Conservation (phyloP, 2,329 filamentous ascomycete genomes). For the Fusarium paranaense region DNA sequence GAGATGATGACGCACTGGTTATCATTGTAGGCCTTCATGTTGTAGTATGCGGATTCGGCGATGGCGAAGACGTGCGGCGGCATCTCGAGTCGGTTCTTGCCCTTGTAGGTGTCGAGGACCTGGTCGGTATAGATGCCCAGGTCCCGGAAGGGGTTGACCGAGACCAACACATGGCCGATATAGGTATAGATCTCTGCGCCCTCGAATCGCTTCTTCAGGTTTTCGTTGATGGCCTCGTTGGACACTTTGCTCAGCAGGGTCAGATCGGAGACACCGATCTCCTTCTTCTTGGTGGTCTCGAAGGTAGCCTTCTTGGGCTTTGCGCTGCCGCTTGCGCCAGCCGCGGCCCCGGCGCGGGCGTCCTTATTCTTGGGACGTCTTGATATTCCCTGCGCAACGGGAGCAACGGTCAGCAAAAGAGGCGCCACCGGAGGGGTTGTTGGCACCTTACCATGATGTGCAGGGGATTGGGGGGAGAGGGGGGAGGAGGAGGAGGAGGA, state of each 20-base stretch:
- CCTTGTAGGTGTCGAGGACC: slow-evolving; percentile 92
- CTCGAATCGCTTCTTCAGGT: slow-evolving; percentile 97
- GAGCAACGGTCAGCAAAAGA: slow-evolving; percentile 26
- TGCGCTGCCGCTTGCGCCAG: slow-evolving; percentile 53
- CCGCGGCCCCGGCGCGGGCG: slow-evolving; percentile 53
- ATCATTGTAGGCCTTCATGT: slow-evolving; percentile 99
- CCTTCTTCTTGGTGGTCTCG: slow-evolving; percentile 98
- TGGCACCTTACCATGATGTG: slow-evolving; percentile 49
- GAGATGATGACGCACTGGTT: slow-evolving; percentile 99
- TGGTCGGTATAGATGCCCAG: slow-evolving; percentile 97
- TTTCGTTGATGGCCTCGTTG: slow-evolving; percentile 99
- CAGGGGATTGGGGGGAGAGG: slow-evolving; percentile 29
- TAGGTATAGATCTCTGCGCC: slow-evolving; percentile 99
- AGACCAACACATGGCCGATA: slow-evolving; percentile 99
- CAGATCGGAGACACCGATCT: slow-evolving; percentile 97
- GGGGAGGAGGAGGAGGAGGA: slow-evolving; percentile 31
- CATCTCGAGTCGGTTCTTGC: slow-evolving; percentile 96
- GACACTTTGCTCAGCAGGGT: slow-evolving; percentile 98
- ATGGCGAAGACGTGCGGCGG: slow-evolving; percentile 98
- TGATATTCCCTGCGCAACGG: slow-evolving; percentile 51
- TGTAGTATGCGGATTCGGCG: slow-evolving; percentile 96
- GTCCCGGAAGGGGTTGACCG: slow-evolving; percentile 97
- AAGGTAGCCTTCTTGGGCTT: slow-evolving; percentile 96
- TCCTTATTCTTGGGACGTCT: slow-evolving; percentile 56
- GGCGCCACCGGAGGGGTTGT: slow-evolving; percentile 20